A percentile compares a stretch with the other conserved stretches of the same genome.
These are phyloP conservation scores for Gaultheria prostrata DNA, from an alignment of 148 eudicot genomes.

Conservation along the genomic window DNA sequence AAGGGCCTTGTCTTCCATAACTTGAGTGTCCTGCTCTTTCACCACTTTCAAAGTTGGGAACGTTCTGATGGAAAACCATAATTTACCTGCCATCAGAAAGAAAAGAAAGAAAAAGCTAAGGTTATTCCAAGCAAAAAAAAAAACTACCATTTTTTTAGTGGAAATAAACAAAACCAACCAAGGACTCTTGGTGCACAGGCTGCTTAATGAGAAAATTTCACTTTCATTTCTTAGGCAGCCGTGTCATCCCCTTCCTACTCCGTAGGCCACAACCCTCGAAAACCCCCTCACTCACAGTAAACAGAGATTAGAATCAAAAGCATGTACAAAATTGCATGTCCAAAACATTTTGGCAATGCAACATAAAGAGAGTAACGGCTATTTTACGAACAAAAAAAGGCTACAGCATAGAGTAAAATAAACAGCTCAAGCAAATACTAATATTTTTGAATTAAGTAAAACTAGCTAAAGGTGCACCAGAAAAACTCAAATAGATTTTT, in stretches of 20 bases:
- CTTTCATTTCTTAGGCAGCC: neutral
- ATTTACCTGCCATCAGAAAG: conserved; percentile 35
- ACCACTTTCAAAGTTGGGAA: conserved; percentile 26
- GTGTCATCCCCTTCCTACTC: neutral
- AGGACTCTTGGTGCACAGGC: conserved; percentile 4
- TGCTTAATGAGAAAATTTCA: neutral
- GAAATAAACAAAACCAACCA: neutral
- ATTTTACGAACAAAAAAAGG: neutral
- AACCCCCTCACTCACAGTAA: neutral
- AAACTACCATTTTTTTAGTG: neutral
- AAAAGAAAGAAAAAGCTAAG: neutral
- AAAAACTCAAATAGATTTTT: neutral
- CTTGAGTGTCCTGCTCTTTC: conserved; percentile 26
- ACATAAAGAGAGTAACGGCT: neutral
- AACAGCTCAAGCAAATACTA: neutral
- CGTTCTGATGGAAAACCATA: conserved; percentile 32
- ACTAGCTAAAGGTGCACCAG: neutral
- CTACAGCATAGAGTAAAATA: neutral
- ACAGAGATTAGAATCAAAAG: conserved; percentile 8
- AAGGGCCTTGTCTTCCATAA: conserved; percentile 18
- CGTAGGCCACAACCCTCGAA: neutral
- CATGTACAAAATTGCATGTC: neutral
- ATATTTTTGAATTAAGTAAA: neutral
- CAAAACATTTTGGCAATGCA: neutral
- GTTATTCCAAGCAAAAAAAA: neutral